phyloP scores from a whole-genome alignment of 345 rosid genomes.

The Sapria himalayana region DNA sequence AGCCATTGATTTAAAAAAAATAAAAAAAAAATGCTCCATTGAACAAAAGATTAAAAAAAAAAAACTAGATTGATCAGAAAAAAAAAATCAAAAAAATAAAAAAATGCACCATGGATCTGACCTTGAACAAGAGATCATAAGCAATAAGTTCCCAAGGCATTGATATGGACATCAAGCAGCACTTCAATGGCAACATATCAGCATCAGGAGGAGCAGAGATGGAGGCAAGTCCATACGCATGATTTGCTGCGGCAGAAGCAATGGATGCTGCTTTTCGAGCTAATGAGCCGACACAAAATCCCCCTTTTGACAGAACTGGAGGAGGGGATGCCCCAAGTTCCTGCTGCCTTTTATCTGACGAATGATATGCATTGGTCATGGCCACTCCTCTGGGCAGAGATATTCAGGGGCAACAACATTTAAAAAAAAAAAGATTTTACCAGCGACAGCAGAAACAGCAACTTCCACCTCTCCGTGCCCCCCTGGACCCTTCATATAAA shows the following conservation, averaged over 20 bases:
- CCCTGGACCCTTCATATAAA: slow-evolving; percentile 94
- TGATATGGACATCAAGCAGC: slow-evolving; percentile 89
- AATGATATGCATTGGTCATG: too few relatives aligned
- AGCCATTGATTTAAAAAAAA: too few relatives aligned
- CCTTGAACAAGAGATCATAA: slow-evolving; percentile 87
- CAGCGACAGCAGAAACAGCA: slow-evolving; percentile 84
- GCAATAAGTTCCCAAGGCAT: slow-evolving; percentile 94
- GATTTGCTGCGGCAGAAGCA: slow-evolving; percentile 90
- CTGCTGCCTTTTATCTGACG: slow-evolving; percentile 89
- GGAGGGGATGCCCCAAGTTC: slow-evolving; percentile 70
- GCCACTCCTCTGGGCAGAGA: too few relatives aligned
- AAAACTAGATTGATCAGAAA: too few relatives aligned
- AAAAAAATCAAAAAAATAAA: too few relatives aligned
- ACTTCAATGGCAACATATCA: slow-evolving; percentile 81
- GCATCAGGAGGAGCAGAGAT: slow-evolving; percentile 37
- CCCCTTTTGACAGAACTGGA: slow-evolving; percentile 39
- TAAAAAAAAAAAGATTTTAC: slow-evolving; percentile 13
- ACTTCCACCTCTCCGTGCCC: slow-evolving; percentile 99
- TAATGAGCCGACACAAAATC: slow-evolving; percentile 64
- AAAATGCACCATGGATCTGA: too few relatives aligned
- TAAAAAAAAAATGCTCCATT: too few relatives aligned
- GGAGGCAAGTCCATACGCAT: slow-evolving; percentile 85
- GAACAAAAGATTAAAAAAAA: too few relatives aligned
- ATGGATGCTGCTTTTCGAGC: slow-evolving; percentile 74
- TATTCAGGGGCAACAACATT: too few relatives aligned